Conservation (phyloP, 352 stramenopile species). For the Elongisporangium undulatum region DNA sequence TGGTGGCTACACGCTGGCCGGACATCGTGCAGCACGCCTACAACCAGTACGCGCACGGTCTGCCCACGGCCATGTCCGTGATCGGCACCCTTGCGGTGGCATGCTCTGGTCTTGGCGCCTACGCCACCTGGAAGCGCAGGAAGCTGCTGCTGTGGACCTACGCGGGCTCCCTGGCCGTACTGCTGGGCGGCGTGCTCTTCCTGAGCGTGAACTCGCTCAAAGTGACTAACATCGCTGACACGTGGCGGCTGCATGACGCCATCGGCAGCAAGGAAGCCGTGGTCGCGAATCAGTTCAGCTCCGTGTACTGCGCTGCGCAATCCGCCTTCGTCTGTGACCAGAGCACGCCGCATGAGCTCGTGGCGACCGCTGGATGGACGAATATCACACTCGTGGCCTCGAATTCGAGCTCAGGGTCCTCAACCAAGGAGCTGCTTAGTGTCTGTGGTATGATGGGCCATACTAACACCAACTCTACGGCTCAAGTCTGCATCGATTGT, state of each 20-base stretch:
- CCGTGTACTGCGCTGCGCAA: constrained; percentile 10
- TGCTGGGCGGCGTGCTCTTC: constrained; percentile 6
- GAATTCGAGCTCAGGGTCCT: background rate
- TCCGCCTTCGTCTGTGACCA: constrained; percentile 8
- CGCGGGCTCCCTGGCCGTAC: constrained; percentile 5
- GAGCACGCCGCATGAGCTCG: constrained; percentile 8
- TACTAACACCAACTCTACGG: background rate
- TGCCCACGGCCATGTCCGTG: constrained; percentile 6
- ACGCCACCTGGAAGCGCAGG: constrained; percentile 2
- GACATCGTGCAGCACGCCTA: constrained; percentile 8
- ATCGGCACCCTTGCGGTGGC: constrained; percentile 1
- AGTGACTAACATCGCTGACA: constrained; percentile 3
- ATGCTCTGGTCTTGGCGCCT: constrained; percentile 6
- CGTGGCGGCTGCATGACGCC: background rate
- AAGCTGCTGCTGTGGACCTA: constrained; percentile 10
- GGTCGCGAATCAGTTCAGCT: constrained; percentile 8
- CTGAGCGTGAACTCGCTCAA: constrained; percentile 8
- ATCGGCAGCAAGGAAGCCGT: constrained; percentile 4
- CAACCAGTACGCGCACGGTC: constrained; percentile 7
- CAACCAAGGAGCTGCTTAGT: background rate
- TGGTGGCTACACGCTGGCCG: constrained; percentile 6
- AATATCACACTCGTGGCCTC: background rate
- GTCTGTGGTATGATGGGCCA: background rate
- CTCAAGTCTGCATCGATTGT: constrained; percentile 6
- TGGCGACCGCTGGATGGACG: background rate